These are phyloP conservation scores for Epichloe glyceriae DNA, from an alignment of 2,329 filamentous ascomycete genomes.

Conservation along the genomic window DNA sequence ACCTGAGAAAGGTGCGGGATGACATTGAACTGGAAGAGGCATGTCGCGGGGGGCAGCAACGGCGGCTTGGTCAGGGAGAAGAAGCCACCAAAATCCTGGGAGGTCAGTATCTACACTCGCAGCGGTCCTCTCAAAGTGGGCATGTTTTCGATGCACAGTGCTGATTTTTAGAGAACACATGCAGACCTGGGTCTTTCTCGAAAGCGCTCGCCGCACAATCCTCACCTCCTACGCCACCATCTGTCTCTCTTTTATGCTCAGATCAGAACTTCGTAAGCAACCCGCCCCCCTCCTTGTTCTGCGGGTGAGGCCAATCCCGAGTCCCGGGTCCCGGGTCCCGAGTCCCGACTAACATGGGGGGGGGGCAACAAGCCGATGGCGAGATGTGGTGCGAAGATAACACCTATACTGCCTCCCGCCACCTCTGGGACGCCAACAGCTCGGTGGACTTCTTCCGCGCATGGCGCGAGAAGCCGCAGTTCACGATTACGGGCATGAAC, in stretches of 20 bases:
- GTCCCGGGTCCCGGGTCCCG: too few relatives aligned
- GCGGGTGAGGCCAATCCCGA: not conserved
- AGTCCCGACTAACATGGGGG: not conserved
- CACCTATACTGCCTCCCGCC: slow-evolving; percentile 25
- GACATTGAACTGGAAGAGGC: slow-evolving; percentile 20
- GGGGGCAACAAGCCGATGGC: slow-evolving; percentile 2
- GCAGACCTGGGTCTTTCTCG: slow-evolving; percentile 28
- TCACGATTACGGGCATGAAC: slow-evolving; percentile 19
- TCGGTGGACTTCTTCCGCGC: slow-evolving; percentile 29
- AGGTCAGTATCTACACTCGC: slow-evolving; percentile 16
- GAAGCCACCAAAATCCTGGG: slow-evolving; percentile 28
- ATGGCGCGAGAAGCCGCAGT: slow-evolving; percentile 31
- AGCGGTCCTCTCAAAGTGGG: too few relatives aligned
- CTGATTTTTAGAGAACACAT: not conserved
- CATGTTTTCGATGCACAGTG: not conserved
- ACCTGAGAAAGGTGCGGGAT: slow-evolving; percentile 19
- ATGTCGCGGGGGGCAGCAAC: slow-evolving; percentile 7
- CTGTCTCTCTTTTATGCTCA: slow-evolving; percentile 22
- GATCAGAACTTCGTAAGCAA: slow-evolving; percentile 17
- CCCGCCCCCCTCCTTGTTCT: not conserved
- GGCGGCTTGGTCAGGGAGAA: slow-evolving; percentile 11
- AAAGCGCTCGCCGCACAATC: slow-evolving; percentile 27
- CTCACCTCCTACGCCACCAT: slow-evolving; percentile 20
- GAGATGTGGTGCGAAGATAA: slow-evolving; percentile 6
- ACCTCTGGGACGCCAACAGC: slow-evolving; percentile 29